Evolutionary conservation across 805 yeast species (phyloP).

Genomic region (Starmerella vitae): DNA sequence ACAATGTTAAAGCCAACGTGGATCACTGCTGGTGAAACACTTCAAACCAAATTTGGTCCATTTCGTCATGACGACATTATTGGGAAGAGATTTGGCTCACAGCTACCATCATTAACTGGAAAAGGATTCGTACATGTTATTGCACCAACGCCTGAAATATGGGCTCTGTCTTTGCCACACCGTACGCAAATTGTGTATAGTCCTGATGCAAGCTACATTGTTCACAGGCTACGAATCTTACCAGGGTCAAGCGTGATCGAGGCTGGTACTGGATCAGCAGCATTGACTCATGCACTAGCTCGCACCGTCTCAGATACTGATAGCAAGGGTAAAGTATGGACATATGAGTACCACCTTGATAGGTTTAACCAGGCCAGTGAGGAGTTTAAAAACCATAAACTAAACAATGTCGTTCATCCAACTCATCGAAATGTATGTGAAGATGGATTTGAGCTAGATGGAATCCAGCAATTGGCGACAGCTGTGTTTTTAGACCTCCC

Average conservation of each 20-base stretch:
- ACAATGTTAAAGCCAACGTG: conserved; percentile 62
- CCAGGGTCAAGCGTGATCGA: conserved; percentile 75
- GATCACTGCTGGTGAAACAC: conserved; percentile 42
- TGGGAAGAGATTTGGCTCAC: conserved; percentile 71
- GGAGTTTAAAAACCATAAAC: conserved; percentile 65
- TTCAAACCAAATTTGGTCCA: conserved; percentile 81
- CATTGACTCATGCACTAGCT: conserved; percentile 84
- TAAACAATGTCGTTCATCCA: conserved; percentile 43
- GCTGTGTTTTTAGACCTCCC: conserved; percentile 85
- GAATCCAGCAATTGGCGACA: conserved; percentile 35
- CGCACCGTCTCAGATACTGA: conserved; percentile 44
- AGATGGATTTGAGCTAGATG: conserved; percentile 49
- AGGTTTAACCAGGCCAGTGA: conserved; percentile 63
- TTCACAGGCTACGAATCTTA: conserved; percentile 62
- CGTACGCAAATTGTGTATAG: conserved; percentile 96
- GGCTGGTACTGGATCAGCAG: conserved; percentile 97
- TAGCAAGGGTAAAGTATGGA: conserved; percentile 49
- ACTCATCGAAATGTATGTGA: conserved; percentile 90
- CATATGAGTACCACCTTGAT: conserved; percentile 84
- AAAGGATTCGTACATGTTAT: conserved; percentile 74
- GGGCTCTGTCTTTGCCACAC: conserved; percentile 94
- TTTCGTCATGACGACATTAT: conserved; percentile 78
- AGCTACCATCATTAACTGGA: conserved; percentile 50
- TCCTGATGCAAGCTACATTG: conserved; percentile 83
- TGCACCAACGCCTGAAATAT: conserved; percentile 87